Conservation (phyloP, 441 rosid genomes). For the Populus trichocarpa region DNA sequence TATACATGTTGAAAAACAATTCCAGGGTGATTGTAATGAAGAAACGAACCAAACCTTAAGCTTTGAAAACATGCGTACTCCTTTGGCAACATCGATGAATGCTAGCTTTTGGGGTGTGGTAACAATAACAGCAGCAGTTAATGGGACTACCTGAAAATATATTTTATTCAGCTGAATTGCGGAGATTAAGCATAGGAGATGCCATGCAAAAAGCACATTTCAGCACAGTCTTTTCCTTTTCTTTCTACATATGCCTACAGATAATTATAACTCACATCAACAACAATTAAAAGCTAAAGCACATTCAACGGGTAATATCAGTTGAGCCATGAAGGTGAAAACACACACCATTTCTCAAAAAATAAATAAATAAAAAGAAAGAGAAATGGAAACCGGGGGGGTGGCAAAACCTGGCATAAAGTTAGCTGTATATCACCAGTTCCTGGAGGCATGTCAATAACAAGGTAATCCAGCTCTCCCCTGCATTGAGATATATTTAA, state of each 20-base stretch:
- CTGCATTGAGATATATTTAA: constrained; percentile 33
- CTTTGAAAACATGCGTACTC: constrained; percentile 97
- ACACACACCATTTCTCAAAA: background rate
- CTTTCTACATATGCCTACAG: background rate
- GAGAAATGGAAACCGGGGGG: background rate
- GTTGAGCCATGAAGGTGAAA: background rate
- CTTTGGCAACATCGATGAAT: constrained; percentile 94
- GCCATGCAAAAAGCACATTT: background rate
- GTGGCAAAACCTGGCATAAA: constrained; percentile 72
- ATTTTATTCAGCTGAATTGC: constrained; percentile 4
- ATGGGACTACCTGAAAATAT: constrained; percentile 74
- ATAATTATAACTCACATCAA: background rate
- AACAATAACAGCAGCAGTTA: constrained; percentile 94
- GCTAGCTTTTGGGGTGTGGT: constrained; percentile 98
- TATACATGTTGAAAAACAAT: constrained; percentile 2
- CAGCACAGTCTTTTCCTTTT: background rate
- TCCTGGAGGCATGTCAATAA: constrained; percentile 99
- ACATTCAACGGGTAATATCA: background rate
- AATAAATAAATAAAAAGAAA: no score
- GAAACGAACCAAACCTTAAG: constrained; percentile 60
- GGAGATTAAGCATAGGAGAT: background rate
- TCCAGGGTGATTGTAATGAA: constrained; percentile 4
- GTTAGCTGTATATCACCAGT: constrained; percentile 98
- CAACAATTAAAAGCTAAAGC: background rate
- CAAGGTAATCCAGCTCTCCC: constrained; percentile 98